A percentile compares a stretch with the other conserved stretches of the same genome.
These are phyloP conservation scores for Fusarium sp. DNA, from an alignment of 2,329 filamentous ascomycete genomes.

Conservation along the genomic window DNA sequence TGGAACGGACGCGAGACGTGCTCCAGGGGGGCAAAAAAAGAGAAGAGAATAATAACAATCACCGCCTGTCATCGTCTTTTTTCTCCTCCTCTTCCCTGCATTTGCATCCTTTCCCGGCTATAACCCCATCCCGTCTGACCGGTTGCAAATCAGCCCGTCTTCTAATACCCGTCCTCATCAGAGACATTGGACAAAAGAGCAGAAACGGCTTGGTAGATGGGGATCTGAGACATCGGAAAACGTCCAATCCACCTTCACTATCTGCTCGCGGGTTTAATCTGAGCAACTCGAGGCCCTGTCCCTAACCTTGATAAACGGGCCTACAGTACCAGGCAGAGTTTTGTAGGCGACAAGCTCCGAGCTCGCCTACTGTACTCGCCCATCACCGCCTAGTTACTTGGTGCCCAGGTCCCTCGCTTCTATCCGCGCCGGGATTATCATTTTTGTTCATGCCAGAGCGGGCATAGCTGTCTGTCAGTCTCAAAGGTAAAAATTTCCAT, in stretches of 20 bases:
- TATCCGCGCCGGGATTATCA: conserved; percentile 1
- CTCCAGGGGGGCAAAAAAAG: background rate
- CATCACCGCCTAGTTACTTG: conserved; percentile 3
- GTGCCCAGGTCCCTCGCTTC: conserved; percentile 1
- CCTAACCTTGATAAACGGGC: conserved; percentile 17
- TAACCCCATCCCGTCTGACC: background rate
- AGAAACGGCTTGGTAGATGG: conserved; percentile 10
- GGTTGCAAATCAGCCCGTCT: conserved; percentile 5
- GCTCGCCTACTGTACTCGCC: background rate
- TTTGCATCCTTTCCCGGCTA: background rate
- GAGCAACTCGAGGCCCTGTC: background rate
- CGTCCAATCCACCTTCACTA: conserved; percentile 4
- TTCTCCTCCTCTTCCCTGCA: background rate
- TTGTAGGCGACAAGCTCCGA: conserved; percentile 15
- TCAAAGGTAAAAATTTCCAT: background rate
- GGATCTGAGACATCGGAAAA: conserved; percentile 13
- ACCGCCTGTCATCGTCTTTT: background rate
- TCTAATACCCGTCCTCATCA: background rate
- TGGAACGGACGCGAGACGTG: background rate
- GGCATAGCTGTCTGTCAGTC: background rate
- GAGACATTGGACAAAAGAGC: conserved; percentile 3
- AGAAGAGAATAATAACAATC: conserved; percentile 4
- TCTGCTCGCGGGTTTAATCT: conserved; percentile 14
- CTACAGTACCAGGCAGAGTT: conserved; percentile 17
- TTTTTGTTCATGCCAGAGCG: background rate